Percentiles rank a stretch among this genome's conserved stretches.
Evolutionary conservation across 257 asterid genomes (phyloP).

Genomic region (Ocimum tenuiflorum): DNA sequence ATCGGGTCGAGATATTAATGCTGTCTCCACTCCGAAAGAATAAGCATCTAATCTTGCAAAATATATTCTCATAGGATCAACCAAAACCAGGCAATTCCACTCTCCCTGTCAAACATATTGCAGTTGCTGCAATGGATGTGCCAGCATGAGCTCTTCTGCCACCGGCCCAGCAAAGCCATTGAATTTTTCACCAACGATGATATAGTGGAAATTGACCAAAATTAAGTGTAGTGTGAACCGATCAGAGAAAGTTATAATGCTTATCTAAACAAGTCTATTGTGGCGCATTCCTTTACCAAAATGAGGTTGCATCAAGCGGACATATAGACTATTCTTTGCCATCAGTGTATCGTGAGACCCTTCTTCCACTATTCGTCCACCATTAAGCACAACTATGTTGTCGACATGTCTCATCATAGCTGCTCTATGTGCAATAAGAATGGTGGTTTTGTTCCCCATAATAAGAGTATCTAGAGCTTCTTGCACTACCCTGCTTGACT

Average conservation of each 20-base stretch:
- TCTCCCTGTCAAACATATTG: constrained; percentile 19
- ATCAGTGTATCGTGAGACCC: constrained; percentile 75
- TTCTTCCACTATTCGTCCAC: constrained; percentile 95
- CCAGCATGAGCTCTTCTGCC: constrained; percentile 5
- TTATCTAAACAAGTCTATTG: constrained; percentile 57
- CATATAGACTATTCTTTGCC: constrained; percentile 80
- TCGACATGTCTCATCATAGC: constrained; percentile 99
- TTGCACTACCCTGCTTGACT: constrained; percentile 91
- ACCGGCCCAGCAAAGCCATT: constrained; percentile 9
- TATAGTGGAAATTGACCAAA: constrained; percentile 11
- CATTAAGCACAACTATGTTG: constrained; percentile 89
- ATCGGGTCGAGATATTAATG: constrained; percentile 30
- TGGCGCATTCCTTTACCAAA: constrained; percentile 87
- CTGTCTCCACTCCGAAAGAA: constrained; percentile 69
- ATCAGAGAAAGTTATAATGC: constrained; percentile 6
- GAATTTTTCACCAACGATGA: background rate
- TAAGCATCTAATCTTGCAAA: constrained; percentile 44
- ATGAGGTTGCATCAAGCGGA: constrained; percentile 95
- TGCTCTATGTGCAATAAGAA: constrained; percentile 92
- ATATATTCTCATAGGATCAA: constrained; percentile 22
- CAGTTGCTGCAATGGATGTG: constrained; percentile 3
- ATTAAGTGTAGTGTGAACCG: background rate
- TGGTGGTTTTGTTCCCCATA: constrained; percentile 96
- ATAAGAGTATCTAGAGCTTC: constrained; percentile 94
- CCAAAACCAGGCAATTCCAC: constrained; percentile 19